These are phyloP conservation scores for Saccharomyces pastorianus DNA, from an alignment of 1,139 yeast species.

Conservation along the genomic window DNA sequence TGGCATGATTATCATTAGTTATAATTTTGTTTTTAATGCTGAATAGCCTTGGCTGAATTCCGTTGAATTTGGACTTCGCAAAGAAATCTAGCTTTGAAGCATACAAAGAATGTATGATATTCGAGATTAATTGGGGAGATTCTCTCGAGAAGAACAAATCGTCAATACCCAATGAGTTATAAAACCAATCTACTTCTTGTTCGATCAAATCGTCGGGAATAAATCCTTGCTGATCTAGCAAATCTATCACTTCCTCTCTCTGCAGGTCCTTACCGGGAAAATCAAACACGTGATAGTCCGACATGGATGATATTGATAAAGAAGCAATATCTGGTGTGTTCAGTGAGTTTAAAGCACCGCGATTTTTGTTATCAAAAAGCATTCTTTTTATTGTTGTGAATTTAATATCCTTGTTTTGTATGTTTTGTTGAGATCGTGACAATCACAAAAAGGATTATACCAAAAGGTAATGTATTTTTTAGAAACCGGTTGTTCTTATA, in stretches of 20 bases:
- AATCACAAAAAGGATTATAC: too few species aligned
- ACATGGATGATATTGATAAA: conserved; percentile 35
- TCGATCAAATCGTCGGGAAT: conserved; percentile 84
- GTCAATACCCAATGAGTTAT: conserved; percentile 79
- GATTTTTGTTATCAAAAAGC: background rate
- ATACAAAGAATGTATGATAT: conserved; percentile 73
- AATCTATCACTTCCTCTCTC: conserved; percentile 72
- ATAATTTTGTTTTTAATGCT: conserved; percentile 25
- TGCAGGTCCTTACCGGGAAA: conserved; percentile 80
- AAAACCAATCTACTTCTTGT: conserved; percentile 84
- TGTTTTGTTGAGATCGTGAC: background rate
- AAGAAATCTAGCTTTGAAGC: conserved; percentile 90
- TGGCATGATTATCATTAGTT: conserved; percentile 70
- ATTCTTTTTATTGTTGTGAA: background rate
- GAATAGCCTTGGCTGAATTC: conserved; percentile 22
- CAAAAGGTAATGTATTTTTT: background rate
- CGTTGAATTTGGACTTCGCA: conserved; percentile 42
- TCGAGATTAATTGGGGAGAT: conserved; percentile 70
- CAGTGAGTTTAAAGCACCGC: conserved; percentile 30
- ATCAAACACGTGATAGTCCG: conserved; percentile 67
- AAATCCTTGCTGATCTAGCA: conserved; percentile 74
- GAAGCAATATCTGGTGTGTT: conserved; percentile 33
- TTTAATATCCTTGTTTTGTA: background rate
- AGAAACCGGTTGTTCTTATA: background rate
- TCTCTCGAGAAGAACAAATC: conserved; percentile 88